Conservation (phyloP, 352 stramenopile species). For the Phytopythium oedochilum region DNA sequence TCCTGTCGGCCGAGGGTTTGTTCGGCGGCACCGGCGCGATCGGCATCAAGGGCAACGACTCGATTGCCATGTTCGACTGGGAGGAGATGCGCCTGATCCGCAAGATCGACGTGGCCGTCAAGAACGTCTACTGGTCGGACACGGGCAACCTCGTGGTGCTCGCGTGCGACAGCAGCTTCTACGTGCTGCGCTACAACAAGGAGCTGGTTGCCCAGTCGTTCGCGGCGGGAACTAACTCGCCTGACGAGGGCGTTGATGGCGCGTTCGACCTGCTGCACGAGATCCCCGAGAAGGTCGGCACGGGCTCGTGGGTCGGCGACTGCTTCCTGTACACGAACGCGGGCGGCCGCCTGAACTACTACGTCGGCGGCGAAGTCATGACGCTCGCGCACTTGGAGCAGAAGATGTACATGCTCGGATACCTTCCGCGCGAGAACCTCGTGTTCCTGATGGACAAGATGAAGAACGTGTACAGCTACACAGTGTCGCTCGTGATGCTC, state of each 20-base stretch:
- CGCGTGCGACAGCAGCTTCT: constrained; percentile 94
- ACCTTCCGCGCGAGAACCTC: constrained; percentile 97
- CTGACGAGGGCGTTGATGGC: constrained; percentile 96
- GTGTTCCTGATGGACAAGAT: constrained; percentile 99
- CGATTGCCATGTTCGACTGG: constrained; percentile 99
- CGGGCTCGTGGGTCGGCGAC: constrained; percentile 98
- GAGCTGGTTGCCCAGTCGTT: constrained; percentile 87
- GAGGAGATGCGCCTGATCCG: constrained; percentile 96
- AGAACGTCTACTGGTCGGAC: constrained; percentile 98
- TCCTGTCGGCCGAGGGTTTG: constrained; percentile 92
- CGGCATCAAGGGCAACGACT: constrained; percentile 94
- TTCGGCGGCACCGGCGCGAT: constrained; percentile 95
- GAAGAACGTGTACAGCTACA: constrained; percentile 91
- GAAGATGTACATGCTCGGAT: constrained; percentile 97
- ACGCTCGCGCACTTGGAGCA: constrained; percentile 95
- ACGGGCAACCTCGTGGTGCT: constrained; percentile 95
- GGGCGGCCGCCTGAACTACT: constrained; percentile 96
- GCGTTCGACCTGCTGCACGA: constrained; percentile 98
- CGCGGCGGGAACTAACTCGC: constrained; percentile 77
- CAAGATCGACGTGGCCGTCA: constrained; percentile 97
- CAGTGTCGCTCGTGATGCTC: constrained; percentile 93
- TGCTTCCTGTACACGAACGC: constrained; percentile 99
- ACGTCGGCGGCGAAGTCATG: constrained; percentile 99
- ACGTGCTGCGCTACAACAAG: constrained; percentile 95
- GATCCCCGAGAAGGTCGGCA: constrained; percentile 94